These are phyloP conservation scores for Cercospora zeina DNA, from an alignment of 2,329 filamentous ascomycete species.

Conservation along the genomic window DNA sequence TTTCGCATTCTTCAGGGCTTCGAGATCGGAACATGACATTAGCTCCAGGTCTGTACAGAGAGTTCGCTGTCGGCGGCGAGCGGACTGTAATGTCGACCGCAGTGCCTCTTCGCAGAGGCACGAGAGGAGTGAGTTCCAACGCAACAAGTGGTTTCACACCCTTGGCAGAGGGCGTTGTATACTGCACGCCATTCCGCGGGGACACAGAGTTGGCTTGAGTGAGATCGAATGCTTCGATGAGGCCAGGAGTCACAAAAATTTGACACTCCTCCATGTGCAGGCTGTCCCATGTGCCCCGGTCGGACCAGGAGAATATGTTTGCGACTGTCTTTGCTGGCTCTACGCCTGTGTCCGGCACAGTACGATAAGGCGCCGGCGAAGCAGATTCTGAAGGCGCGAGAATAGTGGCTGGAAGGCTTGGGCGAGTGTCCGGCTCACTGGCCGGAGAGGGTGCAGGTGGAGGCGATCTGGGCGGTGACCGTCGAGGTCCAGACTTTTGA, in stretches of 20 bases:
- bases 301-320: slow-evolving; percentile 64
- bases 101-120: slow-evolving; percentile 86
- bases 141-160: slow-evolving; percentile 59
- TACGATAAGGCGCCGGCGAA: slow-evolving; percentile 69
- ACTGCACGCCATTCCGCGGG: slow-evolving; percentile 44
- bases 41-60: slow-evolving; percentile 65
- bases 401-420: slow-evolving; percentile 26
- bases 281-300: slow-evolving; percentile 62
- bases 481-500: slow-evolving; percentile 40
- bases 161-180: slow-evolving; percentile 42
- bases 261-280: slow-evolving; percentile 63
- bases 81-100: slow-evolving; percentile 91
- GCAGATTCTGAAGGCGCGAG: slow-evolving; percentile 78
- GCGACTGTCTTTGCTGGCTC: slow-evolving; percentile 59
- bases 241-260: slow-evolving; percentile 62
- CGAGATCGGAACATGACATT: slow-evolving; percentile 90
- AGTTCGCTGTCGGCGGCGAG: slow-evolving; percentile 74
- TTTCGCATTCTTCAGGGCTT: slow-evolving; percentile 73
- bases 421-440: slow-evolving; percentile 20
- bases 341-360: slow-evolving; percentile 48
- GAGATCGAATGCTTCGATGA: slow-evolving; percentile 64
- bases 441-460: slow-evolving; percentile 25
- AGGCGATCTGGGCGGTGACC: slow-evolving; percentile 26
- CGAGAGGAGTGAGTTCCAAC: slow-evolving; percentile 85
- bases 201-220: slow-evolving; percentile 49